A percentile compares a stretch with the other conserved stretches of the same genome.
Evolutionary conservation across 2,329 filamentous ascomycete genomes (phyloP).

Genomic region (Penicillium oxalicum): DNA sequence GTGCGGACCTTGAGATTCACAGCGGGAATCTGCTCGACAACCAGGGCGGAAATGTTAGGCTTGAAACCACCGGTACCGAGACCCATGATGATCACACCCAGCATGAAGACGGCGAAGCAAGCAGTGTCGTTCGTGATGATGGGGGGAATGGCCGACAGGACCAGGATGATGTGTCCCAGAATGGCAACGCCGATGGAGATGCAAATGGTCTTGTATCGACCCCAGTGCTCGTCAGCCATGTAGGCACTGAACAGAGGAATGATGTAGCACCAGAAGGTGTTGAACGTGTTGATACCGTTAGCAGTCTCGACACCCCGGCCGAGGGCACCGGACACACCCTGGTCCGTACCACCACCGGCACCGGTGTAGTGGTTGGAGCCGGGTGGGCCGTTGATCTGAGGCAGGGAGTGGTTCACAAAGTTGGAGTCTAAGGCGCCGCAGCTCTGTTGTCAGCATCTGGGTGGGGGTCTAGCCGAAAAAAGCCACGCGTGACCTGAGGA

Average conservation of each 20-base stretch:
- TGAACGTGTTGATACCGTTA: constrained; percentile 49
- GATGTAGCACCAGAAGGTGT: constrained; percentile 58
- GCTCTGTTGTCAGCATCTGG: not conserved
- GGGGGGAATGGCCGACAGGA: constrained; percentile 58
- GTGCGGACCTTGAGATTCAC: constrained; percentile 53
- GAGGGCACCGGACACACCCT: constrained; percentile 50
- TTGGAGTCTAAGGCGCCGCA: constrained; percentile 44
- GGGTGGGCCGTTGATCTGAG: constrained; percentile 22
- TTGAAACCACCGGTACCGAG: constrained; percentile 76
- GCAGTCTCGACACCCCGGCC: constrained; percentile 51
- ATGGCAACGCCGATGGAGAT: constrained; percentile 60
- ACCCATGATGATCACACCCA: constrained; percentile 62
- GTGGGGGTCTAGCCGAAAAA: not conserved
- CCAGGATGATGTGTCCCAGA: constrained; percentile 62
- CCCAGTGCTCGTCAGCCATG: constrained; percentile 63
- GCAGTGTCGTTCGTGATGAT: constrained; percentile 55
- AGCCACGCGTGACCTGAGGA: too few relatives aligned
- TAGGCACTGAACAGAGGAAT: constrained; percentile 57
- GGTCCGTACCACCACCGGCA: constrained; percentile 36
- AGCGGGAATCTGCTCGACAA: constrained; percentile 63
- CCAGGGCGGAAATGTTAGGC: constrained; percentile 66
- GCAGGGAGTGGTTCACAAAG: constrained; percentile 53
- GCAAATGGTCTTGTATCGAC: constrained; percentile 66
- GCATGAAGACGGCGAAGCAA: constrained; percentile 58
- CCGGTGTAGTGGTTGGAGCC: constrained; percentile 48